Base-by-base conservation (phyloP, 2,329 filamentous ascomycete genomes). In the Mycosphaerella sp. region DNA sequence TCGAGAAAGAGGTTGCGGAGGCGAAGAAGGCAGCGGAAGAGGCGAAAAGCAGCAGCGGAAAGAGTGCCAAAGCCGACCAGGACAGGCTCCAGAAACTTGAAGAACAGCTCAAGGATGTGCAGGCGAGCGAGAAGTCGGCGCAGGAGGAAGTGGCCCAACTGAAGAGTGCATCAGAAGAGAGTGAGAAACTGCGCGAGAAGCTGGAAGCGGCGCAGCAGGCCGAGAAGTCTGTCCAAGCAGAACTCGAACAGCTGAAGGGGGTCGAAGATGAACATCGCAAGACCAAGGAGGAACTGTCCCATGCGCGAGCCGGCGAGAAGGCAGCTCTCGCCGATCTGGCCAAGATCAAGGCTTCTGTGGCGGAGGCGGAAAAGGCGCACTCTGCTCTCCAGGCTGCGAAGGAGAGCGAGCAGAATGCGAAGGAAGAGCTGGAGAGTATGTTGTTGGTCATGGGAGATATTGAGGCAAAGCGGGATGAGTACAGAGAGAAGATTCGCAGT, bases 391-490 rank as follows among this genome's bases (percentile, higher is more conserved):
- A 54, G 26, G 53, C 46, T 23, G 58, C 51, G 2, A 53, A 57
- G 21, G 46, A 56, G 31, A 47, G 39, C 9, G 54, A 61, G 42
- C 57, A 51, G 41, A 41, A 31, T n/a, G 55, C 56, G 4, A 61
- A 61, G 48, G 61, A 64, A 23, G 60, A 62, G 44, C 43, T 63
- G 31, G 61, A 63, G 40, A 62, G 54, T 38, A 62, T 57, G 67
- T 48, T 80, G 51, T 74, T 78, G 45, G 67, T 76, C 4, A 70
- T 76, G 32, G 71, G 73, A 4, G 75, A 78, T 56, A 67, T 78
- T 34, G 73, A 78, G 63, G 71, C 74, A 51, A 76, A 76, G 58
- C 49, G 62, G 43, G 64, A 65, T 42, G 62, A 60, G 54, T 68
- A 65, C 41, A 64, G 56, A 53, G 59, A 53, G 23, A 64, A 62